phyloP scores from a whole-genome alignment of 83 land plant genomes.

The Picea mariana region DNA sequence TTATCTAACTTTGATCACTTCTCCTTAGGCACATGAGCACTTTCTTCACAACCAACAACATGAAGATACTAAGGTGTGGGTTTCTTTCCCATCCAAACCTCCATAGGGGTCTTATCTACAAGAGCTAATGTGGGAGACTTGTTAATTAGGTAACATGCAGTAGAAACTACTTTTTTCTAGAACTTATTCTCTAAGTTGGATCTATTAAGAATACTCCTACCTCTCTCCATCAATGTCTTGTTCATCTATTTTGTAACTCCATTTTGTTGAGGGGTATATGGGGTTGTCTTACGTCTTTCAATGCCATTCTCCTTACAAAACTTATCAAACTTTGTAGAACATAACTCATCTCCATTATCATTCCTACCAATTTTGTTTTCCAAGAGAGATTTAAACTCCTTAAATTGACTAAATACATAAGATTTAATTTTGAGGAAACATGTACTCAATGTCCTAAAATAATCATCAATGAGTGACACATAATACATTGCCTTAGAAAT shows the following conservation, averaged over 20 bases:
- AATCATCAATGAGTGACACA: not conserved
- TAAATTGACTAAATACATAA: not conserved
- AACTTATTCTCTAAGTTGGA: not conserved
- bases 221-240: conserved; percentile 19
- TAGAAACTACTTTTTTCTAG: conserved; percentile 1
- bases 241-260: conserved; percentile 24
- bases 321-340: not conserved
- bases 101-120: not conserved
- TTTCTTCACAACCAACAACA: not conserved
- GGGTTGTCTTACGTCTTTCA: not conserved
- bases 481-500: not conserved
- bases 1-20: not conserved
- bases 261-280: conserved; percentile 27
- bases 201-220: conserved; percentile 9
- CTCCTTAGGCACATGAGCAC: not conserved
- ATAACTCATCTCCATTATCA: not conserved
- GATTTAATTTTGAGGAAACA: not conserved
- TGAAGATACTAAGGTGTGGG: not conserved
- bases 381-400: not conserved
- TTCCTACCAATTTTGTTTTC: not conserved
- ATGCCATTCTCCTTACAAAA: conserved; percentile 17
- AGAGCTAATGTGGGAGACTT: not conserved
- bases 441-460: not conserved
- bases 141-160: conserved; percentile 2
- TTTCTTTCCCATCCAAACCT: not conserved